Evolutionary conservation across 2,329 filamentous ascomycete species (phyloP).

Genomic region (Eurotiales sp.): DNA sequence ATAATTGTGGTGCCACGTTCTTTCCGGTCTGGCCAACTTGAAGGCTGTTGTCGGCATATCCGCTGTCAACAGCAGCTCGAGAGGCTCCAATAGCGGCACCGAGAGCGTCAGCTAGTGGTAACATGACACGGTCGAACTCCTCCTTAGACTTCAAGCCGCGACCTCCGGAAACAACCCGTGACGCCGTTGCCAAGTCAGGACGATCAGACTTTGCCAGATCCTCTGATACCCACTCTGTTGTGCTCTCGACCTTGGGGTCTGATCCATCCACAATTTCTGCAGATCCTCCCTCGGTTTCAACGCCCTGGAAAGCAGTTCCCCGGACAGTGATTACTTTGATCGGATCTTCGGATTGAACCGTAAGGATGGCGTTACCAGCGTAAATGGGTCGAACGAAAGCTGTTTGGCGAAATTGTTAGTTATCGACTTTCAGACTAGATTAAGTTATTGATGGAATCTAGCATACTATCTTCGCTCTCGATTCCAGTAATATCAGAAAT

Average conservation of each 20-base stretch:
- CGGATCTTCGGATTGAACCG: slow-evolving; percentile 81
- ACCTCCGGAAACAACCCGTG: slow-evolving; percentile 86
- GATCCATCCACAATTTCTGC: slow-evolving; percentile 75
- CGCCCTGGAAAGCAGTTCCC: slow-evolving; percentile 82
- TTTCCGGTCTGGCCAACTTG: slow-evolving; percentile 99
- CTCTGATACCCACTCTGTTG: slow-evolving; percentile 89
- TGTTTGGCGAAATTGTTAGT: slow-evolving; percentile 27
- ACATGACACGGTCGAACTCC: slow-evolving; percentile 90
- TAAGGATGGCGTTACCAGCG: slow-evolving; percentile 94
- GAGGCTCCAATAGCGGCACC: slow-evolving; percentile 96
- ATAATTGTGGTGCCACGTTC: slow-evolving; percentile 93
- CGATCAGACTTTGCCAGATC: slow-evolving; percentile 90
- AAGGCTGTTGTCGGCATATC: slow-evolving; percentile 96
- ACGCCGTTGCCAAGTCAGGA: slow-evolving; percentile 86
- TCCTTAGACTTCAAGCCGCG: slow-evolving; percentile 96
- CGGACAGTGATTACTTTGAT: slow-evolving; percentile 90
- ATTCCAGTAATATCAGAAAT: slow-evolving; percentile 87
- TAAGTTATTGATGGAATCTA: neutral
- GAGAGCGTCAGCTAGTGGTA: slow-evolving; percentile 84
- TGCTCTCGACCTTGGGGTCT: slow-evolving; percentile 71
- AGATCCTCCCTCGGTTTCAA: slow-evolving; percentile 66
- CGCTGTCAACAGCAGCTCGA: slow-evolving; percentile 90
- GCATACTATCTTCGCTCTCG: slow-evolving; percentile 76
- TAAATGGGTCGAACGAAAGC: slow-evolving; percentile 95
- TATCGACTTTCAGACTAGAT: slow-evolving; percentile 12